These are phyloP conservation scores for Gyromitra esculenta DNA, from an alignment of 2,329 filamentous ascomycete species.

Conservation along the genomic window DNA sequence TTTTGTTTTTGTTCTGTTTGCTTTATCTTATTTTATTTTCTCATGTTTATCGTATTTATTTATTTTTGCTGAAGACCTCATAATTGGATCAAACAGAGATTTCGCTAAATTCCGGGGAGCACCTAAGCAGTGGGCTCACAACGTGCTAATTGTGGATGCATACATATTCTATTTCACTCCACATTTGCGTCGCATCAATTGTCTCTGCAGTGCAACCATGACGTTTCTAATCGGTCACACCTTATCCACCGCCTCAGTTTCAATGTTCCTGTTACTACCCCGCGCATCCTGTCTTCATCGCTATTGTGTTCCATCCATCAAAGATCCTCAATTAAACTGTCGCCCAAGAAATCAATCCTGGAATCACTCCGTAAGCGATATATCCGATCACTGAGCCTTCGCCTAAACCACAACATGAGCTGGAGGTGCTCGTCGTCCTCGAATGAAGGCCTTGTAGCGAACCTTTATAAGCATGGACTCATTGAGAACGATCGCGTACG, in stretches of 20 bases:
- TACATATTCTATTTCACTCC: not conserved
- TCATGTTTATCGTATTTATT: too few relatives aligned
- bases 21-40: not conserved
- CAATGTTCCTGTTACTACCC: slow-evolving; percentile 6
- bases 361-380: not conserved
- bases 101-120: too few relatives aligned
- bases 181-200: not conserved
- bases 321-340: slow-evolving; percentile 2
- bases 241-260: not conserved
- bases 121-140: too few relatives aligned
- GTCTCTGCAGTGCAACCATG: slow-evolving; percentile 35
- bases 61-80: not conserved
- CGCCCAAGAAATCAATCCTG: not conserved
- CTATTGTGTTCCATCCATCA: not conserved
- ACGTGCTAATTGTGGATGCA: not conserved
- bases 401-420: slow-evolving; percentile 72
- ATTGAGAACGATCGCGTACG: slow-evolving; percentile 78
- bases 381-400: not conserved
- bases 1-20: slow-evolving; percentile 25
- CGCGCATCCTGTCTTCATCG: not conserved
- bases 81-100: slow-evolving; percentile 17
- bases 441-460: slow-evolving; percentile 80
- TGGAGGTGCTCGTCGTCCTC: slow-evolving; percentile 83
- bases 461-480: slow-evolving; percentile 75
- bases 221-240: slow-evolving; percentile 27